Evolutionary conservation across 331 rosid species (phyloP).

Genomic region (Quercus lobata): DNA sequence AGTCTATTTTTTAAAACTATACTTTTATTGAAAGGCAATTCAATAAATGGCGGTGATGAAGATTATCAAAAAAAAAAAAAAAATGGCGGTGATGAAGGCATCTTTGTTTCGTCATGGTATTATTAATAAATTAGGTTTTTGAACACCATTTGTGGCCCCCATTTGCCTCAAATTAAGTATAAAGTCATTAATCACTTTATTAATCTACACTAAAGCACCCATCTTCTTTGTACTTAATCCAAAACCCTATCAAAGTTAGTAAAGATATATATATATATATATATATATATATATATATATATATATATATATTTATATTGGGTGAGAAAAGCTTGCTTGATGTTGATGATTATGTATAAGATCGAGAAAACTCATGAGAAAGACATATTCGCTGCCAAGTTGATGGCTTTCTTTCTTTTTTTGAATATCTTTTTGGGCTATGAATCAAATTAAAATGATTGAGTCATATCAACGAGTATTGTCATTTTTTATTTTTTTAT

Average conservation of each 20-base stretch:
- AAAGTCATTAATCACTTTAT: slow-evolving; percentile 26
- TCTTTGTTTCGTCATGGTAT: slow-evolving; percentile 12
- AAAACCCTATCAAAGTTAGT: slow-evolving; percentile 26
- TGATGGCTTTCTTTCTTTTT: neutral
- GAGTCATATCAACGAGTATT: neutral
- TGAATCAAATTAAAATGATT: neutral
- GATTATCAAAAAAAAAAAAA: too few relatives aligned
- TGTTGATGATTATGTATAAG: neutral
- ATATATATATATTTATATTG: neutral
- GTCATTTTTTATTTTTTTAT: neutral
- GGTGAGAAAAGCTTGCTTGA: slow-evolving; percentile 16
- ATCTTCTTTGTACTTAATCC: slow-evolving; percentile 26
- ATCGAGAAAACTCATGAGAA: slow-evolving; percentile 6
- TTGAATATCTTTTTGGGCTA: neutral
- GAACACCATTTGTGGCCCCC: slow-evolving; percentile 18
- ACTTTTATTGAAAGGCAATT: slow-evolving; percentile 11
- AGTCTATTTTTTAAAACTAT: neutral
- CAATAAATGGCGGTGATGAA: slow-evolving; percentile 25
- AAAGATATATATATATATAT: neutral
- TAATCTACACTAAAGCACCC: slow-evolving; percentile 7
- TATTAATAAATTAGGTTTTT: slow-evolving; percentile 46
- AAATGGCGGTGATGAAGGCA: slow-evolving; percentile 26
- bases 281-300: neutral
- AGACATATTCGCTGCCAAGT: neutral
- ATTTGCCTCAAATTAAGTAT: neutral